Conservation (phyloP, 257 asterid genomes). For the Gentiana macrophylla region DNA sequence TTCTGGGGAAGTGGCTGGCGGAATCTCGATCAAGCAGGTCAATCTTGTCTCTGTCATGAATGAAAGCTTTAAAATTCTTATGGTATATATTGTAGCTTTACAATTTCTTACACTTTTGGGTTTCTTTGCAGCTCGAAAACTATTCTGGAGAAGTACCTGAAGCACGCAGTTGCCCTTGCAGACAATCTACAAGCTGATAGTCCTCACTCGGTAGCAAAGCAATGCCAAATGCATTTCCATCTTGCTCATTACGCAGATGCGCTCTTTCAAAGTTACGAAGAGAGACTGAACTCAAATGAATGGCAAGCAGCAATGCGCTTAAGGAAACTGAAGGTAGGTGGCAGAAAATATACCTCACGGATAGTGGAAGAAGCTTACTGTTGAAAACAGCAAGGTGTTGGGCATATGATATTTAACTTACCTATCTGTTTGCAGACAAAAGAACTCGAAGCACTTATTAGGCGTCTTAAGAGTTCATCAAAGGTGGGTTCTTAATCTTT, state of each 20-base stretch:
- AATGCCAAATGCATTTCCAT: constrained; percentile 94
- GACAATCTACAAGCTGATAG: constrained; percentile 45
- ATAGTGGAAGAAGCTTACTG: background rate
- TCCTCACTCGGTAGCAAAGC: constrained; percentile 48
- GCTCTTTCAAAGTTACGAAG: constrained; percentile 88
- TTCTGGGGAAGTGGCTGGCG: constrained; percentile 95
- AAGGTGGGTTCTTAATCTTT: constrained; percentile 34
- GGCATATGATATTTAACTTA: background rate
- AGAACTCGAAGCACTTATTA: constrained; percentile 81
- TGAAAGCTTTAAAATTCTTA: background rate
- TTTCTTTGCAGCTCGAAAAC: constrained; percentile 69
- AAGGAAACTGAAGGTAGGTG: constrained; percentile 69
- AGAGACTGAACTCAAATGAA: constrained; percentile 83
- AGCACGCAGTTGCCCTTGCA: constrained; percentile 78
- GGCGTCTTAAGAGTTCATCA: constrained; percentile 61
- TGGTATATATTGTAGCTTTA: background rate
- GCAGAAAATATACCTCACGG: background rate
- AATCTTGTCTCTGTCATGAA: constrained; percentile 22
- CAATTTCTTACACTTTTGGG: constrained; percentile 1
- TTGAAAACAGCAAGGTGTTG: background rate
- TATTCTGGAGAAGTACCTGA: constrained; percentile 86
- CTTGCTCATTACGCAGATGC: constrained; percentile 98
- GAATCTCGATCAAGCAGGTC: constrained; percentile 96
- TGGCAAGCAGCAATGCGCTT: constrained; percentile 91
- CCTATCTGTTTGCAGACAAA: constrained; percentile 41